These are phyloP conservation scores for Myxozyma sirexii DNA, from an alignment of 805 yeast genomes.

Conservation along the genomic window DNA sequence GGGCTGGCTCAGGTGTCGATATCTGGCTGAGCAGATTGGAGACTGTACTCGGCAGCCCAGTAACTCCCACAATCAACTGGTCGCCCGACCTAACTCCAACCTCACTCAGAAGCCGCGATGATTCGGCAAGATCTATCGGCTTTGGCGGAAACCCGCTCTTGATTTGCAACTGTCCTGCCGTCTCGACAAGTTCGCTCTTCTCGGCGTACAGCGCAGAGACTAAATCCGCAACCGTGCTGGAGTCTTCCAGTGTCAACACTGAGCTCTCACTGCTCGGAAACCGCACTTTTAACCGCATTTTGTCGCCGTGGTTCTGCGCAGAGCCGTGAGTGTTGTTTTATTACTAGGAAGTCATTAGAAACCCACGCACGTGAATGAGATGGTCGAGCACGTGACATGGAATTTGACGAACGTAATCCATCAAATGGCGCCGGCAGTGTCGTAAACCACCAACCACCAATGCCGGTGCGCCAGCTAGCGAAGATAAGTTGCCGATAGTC, in stretches of 20 bases:
- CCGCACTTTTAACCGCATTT: conserved; percentile 48
- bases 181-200: conserved; percentile 38
- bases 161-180: conserved; percentile 1
- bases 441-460: too few relatives aligned
- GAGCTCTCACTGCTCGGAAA: conserved; percentile 37
- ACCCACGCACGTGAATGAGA: too few relatives aligned
- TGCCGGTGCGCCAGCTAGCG: too few relatives aligned
- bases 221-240: conserved; percentile 45
- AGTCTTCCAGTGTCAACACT: conserved; percentile 47
- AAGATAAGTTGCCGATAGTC: neutral
- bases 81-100: conserved; percentile 63
- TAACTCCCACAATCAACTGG: conserved; percentile 49
- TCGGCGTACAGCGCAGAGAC: conserved; percentile 22
- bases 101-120: conserved; percentile 41
- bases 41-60: neutral
- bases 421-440: too few relatives aligned
- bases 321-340: neutral
- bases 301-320: neutral
- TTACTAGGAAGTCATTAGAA: neutral
- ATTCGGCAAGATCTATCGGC: conserved; percentile 43
- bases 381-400: too few relatives aligned
- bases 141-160: conserved; percentile 68
- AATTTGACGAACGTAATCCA: too few relatives aligned
- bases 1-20: neutral
- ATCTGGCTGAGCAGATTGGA: conserved; percentile 3